Evolutionary conservation across 257 asterid species (phyloP), one percentile per base, ranked within the genome.

Genomic region (Penstemon barbatus): DNA sequence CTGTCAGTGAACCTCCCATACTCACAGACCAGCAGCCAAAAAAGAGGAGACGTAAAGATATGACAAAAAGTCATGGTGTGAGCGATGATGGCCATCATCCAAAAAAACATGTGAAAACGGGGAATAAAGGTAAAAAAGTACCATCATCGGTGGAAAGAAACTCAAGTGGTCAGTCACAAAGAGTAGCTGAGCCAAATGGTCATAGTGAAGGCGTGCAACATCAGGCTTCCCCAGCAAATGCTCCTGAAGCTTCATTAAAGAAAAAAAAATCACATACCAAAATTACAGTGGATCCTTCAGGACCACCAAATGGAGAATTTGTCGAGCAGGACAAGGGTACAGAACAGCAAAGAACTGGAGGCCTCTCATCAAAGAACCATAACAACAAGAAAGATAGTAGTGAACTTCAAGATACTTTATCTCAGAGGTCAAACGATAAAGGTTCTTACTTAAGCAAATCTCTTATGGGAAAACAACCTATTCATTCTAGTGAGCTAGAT

Each of bases 31-130:
- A 86, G 58, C 96, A 83, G 79, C 96, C 88, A 1, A 94, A 86
- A 68, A 94, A 94, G 80, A 87, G 98, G 79, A 79, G 91, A 69
- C 87, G 96, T 56, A 94, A 89, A 80, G 96, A 88, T 79, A 74
- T 76, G 69, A 63, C 79, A 15, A 85, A 86, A 79, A 75, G 83
- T 55, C 81, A 68, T 63, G 86, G 66, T 74, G 89, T 80, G 65
- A 67, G 79, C 76, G 88, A 69, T 19, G 84, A 75, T 51, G 91
- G 71, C 52, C 75, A 42, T 48, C 78, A 69, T 77, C 85, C 88
- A 10, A 77, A 56, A 63, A 91, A 91, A 78, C 80, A 63, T 38
- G 74, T 68, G 65, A 91, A 87, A 83, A 61, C 70, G 41, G 96
- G 91, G 71, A 87, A 81, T 78, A 94, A 83, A 79, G 81, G 92